These are phyloP conservation scores for Dendrostoma leiphaemia DNA, from an alignment of 2,329 filamentous ascomycete genomes.

Conservation along the genomic window DNA sequence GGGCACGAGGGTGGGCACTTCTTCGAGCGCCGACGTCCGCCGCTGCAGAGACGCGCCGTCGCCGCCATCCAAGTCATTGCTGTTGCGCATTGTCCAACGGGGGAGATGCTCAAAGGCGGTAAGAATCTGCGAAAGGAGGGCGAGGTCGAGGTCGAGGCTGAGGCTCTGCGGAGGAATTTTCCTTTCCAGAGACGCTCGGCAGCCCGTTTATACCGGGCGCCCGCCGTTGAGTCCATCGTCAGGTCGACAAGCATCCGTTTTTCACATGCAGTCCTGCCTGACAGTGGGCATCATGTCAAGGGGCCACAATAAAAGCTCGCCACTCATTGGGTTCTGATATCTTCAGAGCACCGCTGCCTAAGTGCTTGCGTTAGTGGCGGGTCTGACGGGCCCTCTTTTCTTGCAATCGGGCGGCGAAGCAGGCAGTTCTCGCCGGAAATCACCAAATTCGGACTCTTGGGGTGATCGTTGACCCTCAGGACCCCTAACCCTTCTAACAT, in stretches of 20 bases:
- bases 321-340: neutral
- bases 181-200: neutral
- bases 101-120: neutral
- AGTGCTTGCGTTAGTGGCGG: neutral
- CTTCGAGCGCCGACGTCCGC: slow-evolving; percentile 8
- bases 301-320: neutral
- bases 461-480: too few relatives aligned
- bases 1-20: slow-evolving; percentile 7
- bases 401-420: neutral
- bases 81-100: neutral
- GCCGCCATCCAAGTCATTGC: neutral
- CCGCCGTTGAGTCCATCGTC: neutral
- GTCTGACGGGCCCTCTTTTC: neutral
- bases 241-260: neutral
- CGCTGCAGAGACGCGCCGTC: slow-evolving; percentile 5
- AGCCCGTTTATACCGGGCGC: neutral
- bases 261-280: neutral
- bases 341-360: neutral
- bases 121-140: neutral
- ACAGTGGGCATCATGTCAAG: neutral
- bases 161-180: neutral
- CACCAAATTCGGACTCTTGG: neutral
- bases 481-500: neutral
- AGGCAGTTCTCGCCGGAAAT: neutral
- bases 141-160: too few relatives aligned